These are phyloP conservation scores for Cystofilobasidium ferigula DNA, from an alignment of 768 basidiomycete genomes.

Conservation along the genomic window DNA sequence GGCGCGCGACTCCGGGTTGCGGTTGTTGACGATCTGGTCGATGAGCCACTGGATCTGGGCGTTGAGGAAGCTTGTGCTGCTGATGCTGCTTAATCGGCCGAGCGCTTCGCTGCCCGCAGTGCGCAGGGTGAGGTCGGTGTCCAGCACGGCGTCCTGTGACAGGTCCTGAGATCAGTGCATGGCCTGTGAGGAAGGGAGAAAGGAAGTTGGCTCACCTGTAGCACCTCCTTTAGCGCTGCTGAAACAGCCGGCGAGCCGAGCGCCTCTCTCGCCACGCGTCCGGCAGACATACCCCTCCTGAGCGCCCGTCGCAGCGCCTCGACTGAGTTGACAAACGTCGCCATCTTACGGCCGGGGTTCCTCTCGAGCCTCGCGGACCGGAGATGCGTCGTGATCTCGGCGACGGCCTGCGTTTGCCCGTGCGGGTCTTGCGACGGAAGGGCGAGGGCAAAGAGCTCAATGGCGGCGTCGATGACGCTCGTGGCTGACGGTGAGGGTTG, in stretches of 20 bases:
- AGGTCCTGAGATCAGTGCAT: background rate
- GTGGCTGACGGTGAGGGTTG: constrained; percentile 67
- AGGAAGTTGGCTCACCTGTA: constrained; percentile 52
- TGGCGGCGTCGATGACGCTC: constrained; percentile 73
- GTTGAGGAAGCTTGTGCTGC: constrained; percentile 71
- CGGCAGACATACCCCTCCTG: constrained; percentile 33
- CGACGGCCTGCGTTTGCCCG: constrained; percentile 37
- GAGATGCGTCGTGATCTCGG: constrained; percentile 48
- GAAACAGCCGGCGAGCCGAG: constrained; percentile 33
- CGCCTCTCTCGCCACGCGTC: constrained; percentile 30
- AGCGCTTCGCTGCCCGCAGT: constrained; percentile 75
- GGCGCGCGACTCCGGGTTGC: constrained; percentile 80
- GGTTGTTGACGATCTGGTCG: constrained; percentile 85
- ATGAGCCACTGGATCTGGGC: constrained; percentile 80
- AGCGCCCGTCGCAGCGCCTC: constrained; percentile 64
- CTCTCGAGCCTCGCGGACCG: constrained; percentile 70
- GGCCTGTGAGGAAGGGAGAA: constrained; percentile 10
- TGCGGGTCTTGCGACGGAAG: constrained; percentile 64
- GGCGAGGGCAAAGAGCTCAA: constrained; percentile 71
- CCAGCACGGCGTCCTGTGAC: constrained; percentile 60
- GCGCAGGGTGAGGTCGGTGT: constrained; percentile 66
- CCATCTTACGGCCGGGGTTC: constrained; percentile 75
- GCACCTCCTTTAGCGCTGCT: constrained; percentile 47
- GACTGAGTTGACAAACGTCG: constrained; percentile 67
- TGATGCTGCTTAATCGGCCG: constrained; percentile 71